Conservation (phyloP, 371 early-diverging fungal species). For the Umbelopsis sp. region DNA sequence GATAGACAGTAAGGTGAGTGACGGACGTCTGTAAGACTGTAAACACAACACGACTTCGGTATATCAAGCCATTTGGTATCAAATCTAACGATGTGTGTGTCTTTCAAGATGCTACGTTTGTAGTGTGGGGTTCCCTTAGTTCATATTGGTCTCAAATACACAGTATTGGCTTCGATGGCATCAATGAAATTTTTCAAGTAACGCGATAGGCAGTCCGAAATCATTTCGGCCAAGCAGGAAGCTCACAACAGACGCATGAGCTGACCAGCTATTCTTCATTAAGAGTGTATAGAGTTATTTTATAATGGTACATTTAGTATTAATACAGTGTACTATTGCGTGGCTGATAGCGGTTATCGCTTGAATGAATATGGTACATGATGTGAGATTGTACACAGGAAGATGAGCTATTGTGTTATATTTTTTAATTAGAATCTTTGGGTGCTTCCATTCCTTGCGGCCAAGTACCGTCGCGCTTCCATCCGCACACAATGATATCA, state of each 20-base stretch:
- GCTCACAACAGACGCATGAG: neutral
- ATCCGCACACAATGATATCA: conserved; percentile 38
- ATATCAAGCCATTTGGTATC: too few species aligned
- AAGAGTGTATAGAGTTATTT: neutral
- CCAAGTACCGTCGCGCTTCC: conserved; percentile 49
- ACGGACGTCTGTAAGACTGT: too few species aligned
- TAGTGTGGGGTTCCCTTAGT: too few species aligned
- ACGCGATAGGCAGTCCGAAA: too few species aligned
- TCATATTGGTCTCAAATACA: too few species aligned
- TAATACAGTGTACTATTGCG: neutral
- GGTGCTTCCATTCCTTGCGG: conserved; percentile 39
- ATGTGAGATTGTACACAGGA: neutral
- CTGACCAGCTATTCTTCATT: neutral
- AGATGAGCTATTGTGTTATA: neutral
- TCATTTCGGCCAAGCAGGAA: neutral
- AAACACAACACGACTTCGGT: too few species aligned
- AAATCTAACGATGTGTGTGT: too few species aligned
- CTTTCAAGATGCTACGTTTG: too few species aligned
- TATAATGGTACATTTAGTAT: neutral
- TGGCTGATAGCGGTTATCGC: neutral
- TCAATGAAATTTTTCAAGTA: too few species aligned
- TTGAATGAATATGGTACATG: neutral
- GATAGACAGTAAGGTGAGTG: too few species aligned
- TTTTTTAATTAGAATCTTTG: conserved; percentile 1
- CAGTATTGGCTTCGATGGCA: too few species aligned